A percentile compares a stretch with the other conserved stretches of the same genome.
These are phyloP conservation scores for Ophiocordyceps polyrhachis-furcata DNA, from an alignment of 2,329 filamentous ascomycete species.

Conservation along the genomic window DNA sequence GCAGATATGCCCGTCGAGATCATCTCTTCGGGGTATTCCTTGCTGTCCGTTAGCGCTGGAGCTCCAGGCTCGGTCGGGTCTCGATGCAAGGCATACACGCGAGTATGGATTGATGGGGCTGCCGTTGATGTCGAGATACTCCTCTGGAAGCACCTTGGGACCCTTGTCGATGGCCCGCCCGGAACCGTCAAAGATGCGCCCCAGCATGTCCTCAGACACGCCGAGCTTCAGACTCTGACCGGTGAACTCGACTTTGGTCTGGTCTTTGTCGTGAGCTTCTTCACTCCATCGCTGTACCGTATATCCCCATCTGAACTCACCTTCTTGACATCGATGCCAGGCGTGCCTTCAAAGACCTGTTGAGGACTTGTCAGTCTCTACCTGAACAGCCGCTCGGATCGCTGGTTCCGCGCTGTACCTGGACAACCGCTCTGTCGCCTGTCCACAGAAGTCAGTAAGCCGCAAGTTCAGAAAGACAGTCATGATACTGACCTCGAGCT, in stretches of 20 bases:
- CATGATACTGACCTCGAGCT: conserved; percentile 56
- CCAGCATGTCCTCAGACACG: conserved; percentile 98
- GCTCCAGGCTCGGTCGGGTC: background rate
- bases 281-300: background rate
- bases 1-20: conserved; percentile 98
- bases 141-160: conserved; percentile 91
- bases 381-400: background rate
- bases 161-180: conserved; percentile 98
- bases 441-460: conserved; percentile 1
- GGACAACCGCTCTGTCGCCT: conserved; percentile 90
- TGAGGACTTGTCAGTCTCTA: conserved; percentile 8
- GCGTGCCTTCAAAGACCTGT: conserved; percentile 91
- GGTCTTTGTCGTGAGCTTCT: conserved; percentile 10
- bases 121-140: conserved; percentile 98
- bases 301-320: conserved; percentile 23
- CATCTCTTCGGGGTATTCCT: conserved; percentile 99
- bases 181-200: conserved; percentile 95
- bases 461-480: background rate
- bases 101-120: conserved; percentile 97
- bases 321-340: conserved; percentile 99
- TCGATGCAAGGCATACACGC: conserved; percentile 37
- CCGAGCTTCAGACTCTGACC: conserved; percentile 95
- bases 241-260: conserved; percentile 96
- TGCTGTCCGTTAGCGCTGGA: conserved; percentile 17
- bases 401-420: conserved; percentile 38